Conservation (phyloP, 176 grass and related monocot genomes). For the Oryza australiensis region DNA sequence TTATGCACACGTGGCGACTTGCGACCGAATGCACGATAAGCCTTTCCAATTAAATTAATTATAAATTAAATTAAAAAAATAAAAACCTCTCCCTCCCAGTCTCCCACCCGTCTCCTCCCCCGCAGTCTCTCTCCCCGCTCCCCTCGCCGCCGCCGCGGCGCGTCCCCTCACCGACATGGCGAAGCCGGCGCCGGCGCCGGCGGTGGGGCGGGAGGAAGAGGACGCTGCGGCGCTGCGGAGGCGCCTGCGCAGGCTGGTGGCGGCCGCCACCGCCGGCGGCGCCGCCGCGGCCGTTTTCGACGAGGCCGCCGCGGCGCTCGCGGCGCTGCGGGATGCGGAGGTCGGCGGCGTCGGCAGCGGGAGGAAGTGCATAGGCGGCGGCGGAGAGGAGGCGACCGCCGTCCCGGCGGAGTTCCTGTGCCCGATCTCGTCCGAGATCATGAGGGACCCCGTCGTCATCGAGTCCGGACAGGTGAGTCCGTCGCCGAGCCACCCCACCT, state of each 20-base stretch:
- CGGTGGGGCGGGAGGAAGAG: slow-evolving; percentile 11
- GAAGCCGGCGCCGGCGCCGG: slow-evolving; percentile 43
- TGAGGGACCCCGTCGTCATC: slow-evolving; percentile 80
- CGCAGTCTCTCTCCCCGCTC: not conserved
- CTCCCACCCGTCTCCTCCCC: not conserved
- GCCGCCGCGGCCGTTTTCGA: slow-evolving; percentile 45
- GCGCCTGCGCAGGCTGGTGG: slow-evolving; percentile 48
- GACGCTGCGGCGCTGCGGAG: slow-evolving; percentile 41
- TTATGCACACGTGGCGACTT: too few relatives aligned
- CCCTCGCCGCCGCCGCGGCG: not conserved
- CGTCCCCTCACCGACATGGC: slow-evolving; percentile 30
- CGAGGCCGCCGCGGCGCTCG: slow-evolving; percentile 54
- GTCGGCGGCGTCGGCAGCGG: slow-evolving; percentile 32
- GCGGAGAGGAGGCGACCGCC: not conserved
- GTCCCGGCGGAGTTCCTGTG: slow-evolving; percentile 66
- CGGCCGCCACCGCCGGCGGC: slow-evolving; percentile 33
- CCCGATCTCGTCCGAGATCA: slow-evolving; percentile 70
- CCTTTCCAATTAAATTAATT: too few relatives aligned
- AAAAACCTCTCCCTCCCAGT: not conserved
- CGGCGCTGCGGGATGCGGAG: slow-evolving; percentile 49
- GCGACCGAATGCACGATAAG: too few relatives aligned
- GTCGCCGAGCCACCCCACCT: not conserved
- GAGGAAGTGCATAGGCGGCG: not conserved
- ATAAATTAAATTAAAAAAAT: not conserved
- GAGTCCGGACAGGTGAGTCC: slow-evolving; percentile 73